Evolutionary conservation across 2,329 filamentous ascomycete genomes (phyloP).

Genomic region (Fusarium virguliforme): DNA sequence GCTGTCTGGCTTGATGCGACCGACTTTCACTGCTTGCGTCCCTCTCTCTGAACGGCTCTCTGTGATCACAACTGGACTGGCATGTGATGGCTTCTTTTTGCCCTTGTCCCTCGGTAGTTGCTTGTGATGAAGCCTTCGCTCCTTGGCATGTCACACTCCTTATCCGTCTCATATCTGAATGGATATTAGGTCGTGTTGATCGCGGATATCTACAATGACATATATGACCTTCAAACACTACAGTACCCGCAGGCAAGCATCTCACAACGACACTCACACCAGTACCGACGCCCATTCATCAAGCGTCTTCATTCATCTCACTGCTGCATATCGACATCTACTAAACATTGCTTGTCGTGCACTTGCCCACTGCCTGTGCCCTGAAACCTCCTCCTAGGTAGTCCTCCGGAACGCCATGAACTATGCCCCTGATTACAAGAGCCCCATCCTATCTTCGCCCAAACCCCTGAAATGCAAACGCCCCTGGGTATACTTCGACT

Average conservation of each 20-base stretch:
- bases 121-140: no score
- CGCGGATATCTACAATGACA: neutral
- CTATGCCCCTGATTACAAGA: conserved; percentile 44
- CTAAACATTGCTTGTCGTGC: conserved; percentile 32
- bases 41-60: neutral
- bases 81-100: neutral
- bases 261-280: neutral
- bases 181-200: neutral
- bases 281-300: neutral
- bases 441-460: conserved; percentile 38
- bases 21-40: neutral
- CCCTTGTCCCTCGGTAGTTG: neutral
- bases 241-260: neutral
- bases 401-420: conserved; percentile 49
- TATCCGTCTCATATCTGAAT: neutral
- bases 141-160: no score
- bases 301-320: conserved; percentile 40
- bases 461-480: conserved; percentile 48
- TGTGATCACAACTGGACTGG: neutral
- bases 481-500: conserved; percentile 48
- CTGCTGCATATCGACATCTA: conserved; percentile 26
- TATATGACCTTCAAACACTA: neutral
- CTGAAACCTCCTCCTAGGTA: conserved; percentile 21
- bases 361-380: conserved; percentile 54
- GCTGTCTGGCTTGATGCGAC: neutral